These are phyloP conservation scores for Fusarium guadeloupense DNA, from an alignment of 2,329 filamentous ascomycete genomes.

Conservation along the genomic window DNA sequence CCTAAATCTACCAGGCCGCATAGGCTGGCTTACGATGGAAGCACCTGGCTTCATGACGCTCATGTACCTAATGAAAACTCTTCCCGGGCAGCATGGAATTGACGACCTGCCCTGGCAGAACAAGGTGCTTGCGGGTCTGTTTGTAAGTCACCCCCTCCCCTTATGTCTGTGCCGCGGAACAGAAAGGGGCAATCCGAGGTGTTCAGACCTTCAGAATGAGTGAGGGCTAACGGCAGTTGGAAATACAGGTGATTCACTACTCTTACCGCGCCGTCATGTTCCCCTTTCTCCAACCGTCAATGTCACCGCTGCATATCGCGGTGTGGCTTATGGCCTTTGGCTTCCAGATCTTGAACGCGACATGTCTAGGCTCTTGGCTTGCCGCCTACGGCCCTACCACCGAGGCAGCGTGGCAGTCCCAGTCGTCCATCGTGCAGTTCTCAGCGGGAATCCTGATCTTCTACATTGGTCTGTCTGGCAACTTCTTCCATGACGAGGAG, in stretches of 20 bases:
- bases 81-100: constrained; percentile 68
- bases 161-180: constrained; percentile 20
- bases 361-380: constrained; percentile 81
- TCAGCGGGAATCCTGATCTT: constrained; percentile 77
- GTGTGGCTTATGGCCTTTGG: constrained; percentile 70
- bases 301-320: constrained; percentile 84
- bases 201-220: neutral
- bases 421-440: constrained; percentile 58
- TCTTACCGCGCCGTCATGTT: constrained; percentile 85
- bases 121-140: constrained; percentile 76
- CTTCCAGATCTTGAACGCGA: constrained; percentile 86
- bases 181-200: neutral
- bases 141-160: constrained; percentile 57
- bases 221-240: constrained; percentile 4
- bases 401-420: constrained; percentile 57
- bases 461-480: constrained; percentile 77
- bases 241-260: constrained; percentile 79
- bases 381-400: constrained; percentile 80
- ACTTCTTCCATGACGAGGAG: constrained; percentile 90
- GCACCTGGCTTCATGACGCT: constrained; percentile 78
- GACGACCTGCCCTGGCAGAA: constrained; percentile 77
- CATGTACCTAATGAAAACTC: constrained; percentile 78
- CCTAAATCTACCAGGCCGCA: constrained; percentile 87
- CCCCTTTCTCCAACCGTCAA: constrained; percentile 86
- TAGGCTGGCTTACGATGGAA: constrained; percentile 92